A percentile compares a stretch with the other conserved stretches of the same genome.
phyloP scores from a whole-genome alignment of 2,329 filamentous ascomycete species.

The Cladosporium sp. region DNA sequence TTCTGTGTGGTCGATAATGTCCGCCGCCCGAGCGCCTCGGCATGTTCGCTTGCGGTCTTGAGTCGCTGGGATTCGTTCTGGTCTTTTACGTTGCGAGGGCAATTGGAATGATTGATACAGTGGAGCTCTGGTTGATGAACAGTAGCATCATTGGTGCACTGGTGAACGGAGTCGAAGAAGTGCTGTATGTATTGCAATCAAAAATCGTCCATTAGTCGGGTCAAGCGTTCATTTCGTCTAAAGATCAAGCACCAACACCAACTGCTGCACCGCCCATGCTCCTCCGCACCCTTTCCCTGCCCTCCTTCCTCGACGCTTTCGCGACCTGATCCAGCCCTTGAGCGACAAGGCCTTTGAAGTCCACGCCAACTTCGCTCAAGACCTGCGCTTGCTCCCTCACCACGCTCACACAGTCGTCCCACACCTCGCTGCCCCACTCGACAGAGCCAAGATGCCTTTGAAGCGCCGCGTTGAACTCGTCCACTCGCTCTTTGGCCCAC shows the following conservation, averaged over 20 bases:
- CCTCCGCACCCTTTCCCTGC: constrained; percentile 9
- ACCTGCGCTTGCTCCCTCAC: constrained; percentile 76
- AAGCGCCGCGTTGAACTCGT: constrained; percentile 82
- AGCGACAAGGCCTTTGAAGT: constrained; percentile 81
- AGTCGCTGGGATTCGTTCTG: no score
- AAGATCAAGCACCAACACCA: neutral
- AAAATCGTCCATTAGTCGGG: no score
- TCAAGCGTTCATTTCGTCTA: neutral
- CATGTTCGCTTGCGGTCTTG: no score
- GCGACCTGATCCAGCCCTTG: constrained; percentile 37
- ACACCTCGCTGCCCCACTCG: constrained; percentile 68
- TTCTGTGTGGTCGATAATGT: no score
- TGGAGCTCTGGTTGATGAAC: no score
- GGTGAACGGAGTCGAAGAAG: no score
- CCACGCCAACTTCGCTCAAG: constrained; percentile 79
- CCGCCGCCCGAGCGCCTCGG: no score
- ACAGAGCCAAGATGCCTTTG: constrained; percentile 83
- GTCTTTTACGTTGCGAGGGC: no score
- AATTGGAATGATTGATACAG: no score
- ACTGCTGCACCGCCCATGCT: constrained; percentile 9
- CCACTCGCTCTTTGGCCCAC: constrained; percentile 95
- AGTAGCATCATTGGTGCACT: no score
- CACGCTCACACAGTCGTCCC: constrained; percentile 77
- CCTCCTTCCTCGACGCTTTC: constrained; percentile 6
- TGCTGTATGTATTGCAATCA: no score